Base-by-base conservation (phyloP, 495 filamentous ascomycete genomes). In the Xylaria intraflava region DNA sequence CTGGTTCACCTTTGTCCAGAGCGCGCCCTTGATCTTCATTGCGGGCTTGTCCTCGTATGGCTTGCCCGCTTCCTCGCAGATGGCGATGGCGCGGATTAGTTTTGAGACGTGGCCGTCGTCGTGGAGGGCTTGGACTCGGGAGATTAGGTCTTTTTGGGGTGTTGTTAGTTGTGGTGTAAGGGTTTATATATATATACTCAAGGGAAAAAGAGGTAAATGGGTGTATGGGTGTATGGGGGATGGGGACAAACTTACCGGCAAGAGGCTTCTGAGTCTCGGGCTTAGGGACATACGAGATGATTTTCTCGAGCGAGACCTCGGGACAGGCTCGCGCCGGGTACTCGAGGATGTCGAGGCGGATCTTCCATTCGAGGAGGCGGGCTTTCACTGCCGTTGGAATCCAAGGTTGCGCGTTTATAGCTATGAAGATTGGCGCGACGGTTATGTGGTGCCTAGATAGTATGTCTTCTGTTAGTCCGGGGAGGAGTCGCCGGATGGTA, bases 81-180 rank as follows among this genome's bases (percentile, higher is more conserved):
- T 38, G 43, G 81, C 72, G 11, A 90, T 59, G 3, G 89, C 87
- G 26, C 91, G 70, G 17, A 82, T 73, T 5, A 93, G 65, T 67
- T 96, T 95, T 45, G 80, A 68, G 22, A 80, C 66, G 66, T 96
- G 90, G 0, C 90, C 89, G 66, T 95, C 89, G 58, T 95, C 91
- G 0, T 74, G 60, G 35, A 81, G 72, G 16, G 54, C 51, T 33
- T 74, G 70, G 9, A 84, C 70, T 5, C 82, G 72, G 9, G 75
- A 60, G 43, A 88, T 76, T 17, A 91, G 65, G 2, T 75, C 70
- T 36, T 71, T 23, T 24, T 26, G 30, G 45, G 10, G 45, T 24
- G 31, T 23, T 17, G 6, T 6, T 27, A 2, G 27, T 27, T 22
- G 12, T 29, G 17, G 16, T 23, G 14, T 12, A 20, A 17, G 36